Evolutionary conservation across 257 asterid genomes (phyloP).

Genomic region (Salvia rosmarinus): DNA sequence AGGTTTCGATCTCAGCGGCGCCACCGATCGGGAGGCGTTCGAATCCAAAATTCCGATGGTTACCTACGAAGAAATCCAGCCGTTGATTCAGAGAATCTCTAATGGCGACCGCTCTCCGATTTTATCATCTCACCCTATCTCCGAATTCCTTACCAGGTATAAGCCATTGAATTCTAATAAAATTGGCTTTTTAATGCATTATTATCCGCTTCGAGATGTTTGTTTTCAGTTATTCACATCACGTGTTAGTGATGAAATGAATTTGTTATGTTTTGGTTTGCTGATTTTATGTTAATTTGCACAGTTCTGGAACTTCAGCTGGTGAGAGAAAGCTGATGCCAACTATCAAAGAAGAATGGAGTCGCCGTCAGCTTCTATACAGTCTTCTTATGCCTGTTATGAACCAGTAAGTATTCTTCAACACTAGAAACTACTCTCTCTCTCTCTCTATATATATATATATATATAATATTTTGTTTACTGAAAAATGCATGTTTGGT

Average conservation of each 20-base stretch:
- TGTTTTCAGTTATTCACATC: too few species aligned
- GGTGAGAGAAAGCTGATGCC: constrained; percentile 56
- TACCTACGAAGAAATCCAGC: constrained; percentile 31
- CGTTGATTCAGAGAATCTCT: constrained; percentile 38
- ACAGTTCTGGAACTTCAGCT: constrained; percentile 52
- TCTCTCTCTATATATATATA: too few species aligned
- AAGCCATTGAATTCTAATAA: too few species aligned
- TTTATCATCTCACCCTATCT: constrained; percentile 43
- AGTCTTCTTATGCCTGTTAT: constrained; percentile 51
- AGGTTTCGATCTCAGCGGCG: constrained; percentile 22
- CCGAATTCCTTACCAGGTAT: constrained; percentile 47
- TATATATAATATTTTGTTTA: too few species aligned
- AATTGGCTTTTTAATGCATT: too few species aligned
- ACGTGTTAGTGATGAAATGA: too few species aligned
- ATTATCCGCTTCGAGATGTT: too few species aligned
- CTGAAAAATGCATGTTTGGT: too few species aligned
- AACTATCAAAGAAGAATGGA: constrained; percentile 40
- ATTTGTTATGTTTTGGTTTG: too few species aligned
- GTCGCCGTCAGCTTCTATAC: constrained; percentile 47
- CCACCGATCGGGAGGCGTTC: constrained; percentile 19
- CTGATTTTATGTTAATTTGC: too few species aligned
- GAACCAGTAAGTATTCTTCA: constrained; percentile 36
- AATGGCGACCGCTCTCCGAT: constrained; percentile 53
- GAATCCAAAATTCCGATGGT: constrained; percentile 28
- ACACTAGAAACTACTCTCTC: too few species aligned